Evolutionary conservation across 192 early-diverging fungal genomes (phyloP).

Genomic region (Podila clonocystis): DNA sequence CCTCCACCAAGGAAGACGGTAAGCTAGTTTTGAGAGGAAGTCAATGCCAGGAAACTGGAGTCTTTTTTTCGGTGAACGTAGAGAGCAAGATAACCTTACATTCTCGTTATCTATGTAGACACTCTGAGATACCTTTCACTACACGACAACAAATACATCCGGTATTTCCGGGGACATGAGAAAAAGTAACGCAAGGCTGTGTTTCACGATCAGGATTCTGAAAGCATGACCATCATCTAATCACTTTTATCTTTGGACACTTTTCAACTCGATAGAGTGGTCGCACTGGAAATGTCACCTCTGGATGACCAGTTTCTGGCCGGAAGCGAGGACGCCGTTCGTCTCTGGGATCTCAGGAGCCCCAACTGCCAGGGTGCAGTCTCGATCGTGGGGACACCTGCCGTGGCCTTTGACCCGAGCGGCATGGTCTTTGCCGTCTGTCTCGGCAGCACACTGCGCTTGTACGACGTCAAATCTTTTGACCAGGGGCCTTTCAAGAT

Average conservation of each 20-base stretch:
- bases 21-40: background rate
- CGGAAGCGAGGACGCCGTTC: conserved; percentile 81
- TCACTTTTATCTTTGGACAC: background rate
- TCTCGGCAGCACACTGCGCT: conserved; percentile 58
- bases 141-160: conserved; percentile 94
- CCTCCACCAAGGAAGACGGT: conserved; percentile 95
- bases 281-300: conserved; percentile 84
- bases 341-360: conserved; percentile 87
- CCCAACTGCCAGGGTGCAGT: conserved; percentile 65
- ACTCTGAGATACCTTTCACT: conserved; percentile 92
- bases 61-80: background rate
- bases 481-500: conserved; percentile 61
- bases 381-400: conserved; percentile 52
- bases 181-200: conserved; percentile 55
- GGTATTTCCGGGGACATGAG: conserved; percentile 92
- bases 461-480: conserved; percentile 81
- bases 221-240: background rate
- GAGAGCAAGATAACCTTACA: background rate
- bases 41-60: background rate
- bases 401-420: conserved; percentile 81
- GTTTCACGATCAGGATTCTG: background rate
- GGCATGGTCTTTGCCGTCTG: conserved; percentile 78
- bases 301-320: conserved; percentile 85
- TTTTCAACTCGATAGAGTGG: conserved; percentile 62
- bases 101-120: conserved; percentile 59